Evolutionary conservation across 179 eudicot species (phyloP).

Genomic region (Silene vulgaris): DNA sequence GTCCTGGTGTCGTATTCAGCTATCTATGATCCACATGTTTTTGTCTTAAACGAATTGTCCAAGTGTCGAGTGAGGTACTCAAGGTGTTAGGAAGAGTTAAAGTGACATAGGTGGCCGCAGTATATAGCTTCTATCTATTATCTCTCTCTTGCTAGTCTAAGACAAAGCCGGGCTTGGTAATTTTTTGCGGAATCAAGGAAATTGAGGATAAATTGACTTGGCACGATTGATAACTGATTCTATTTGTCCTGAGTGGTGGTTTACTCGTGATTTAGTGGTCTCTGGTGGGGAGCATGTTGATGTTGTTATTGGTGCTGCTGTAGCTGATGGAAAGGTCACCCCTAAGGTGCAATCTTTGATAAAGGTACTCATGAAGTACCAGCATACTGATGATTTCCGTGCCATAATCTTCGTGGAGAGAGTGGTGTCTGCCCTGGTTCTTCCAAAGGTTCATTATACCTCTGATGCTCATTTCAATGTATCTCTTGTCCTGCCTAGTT

Average conservation of each 20-base stretch:
- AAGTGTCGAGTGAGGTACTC: too few species aligned
- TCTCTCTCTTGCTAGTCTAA: not conserved
- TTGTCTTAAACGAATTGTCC: too few species aligned
- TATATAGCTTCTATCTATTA: not conserved
- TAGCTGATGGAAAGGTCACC: conserved; percentile 97
- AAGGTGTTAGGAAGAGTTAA: not conserved
- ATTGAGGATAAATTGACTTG: not conserved
- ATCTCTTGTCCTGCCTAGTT: conserved; percentile 3
- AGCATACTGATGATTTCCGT: conserved; percentile 86
- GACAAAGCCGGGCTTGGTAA: too few species aligned
- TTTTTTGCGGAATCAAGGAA: not conserved
- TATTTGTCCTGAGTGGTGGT: not conserved
- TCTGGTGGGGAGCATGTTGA: conserved; percentile 99
- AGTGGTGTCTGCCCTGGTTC: conserved; percentile 95
- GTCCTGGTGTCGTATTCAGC: too few species aligned
- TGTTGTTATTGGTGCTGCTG: conserved; percentile 92
- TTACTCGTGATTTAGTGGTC: conserved; percentile 45
- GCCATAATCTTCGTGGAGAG: conserved; percentile 95
- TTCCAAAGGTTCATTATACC: conserved; percentile 68
- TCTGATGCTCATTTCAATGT: not conserved
- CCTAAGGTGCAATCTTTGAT: conserved; percentile 94
- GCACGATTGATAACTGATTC: not conserved
- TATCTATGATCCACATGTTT: too few species aligned
- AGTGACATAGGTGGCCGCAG: not conserved
- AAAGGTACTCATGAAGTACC: conserved; percentile 82